Base-by-base conservation (phyloP, 345 rosid species). In the Kandelia obovata region DNA sequence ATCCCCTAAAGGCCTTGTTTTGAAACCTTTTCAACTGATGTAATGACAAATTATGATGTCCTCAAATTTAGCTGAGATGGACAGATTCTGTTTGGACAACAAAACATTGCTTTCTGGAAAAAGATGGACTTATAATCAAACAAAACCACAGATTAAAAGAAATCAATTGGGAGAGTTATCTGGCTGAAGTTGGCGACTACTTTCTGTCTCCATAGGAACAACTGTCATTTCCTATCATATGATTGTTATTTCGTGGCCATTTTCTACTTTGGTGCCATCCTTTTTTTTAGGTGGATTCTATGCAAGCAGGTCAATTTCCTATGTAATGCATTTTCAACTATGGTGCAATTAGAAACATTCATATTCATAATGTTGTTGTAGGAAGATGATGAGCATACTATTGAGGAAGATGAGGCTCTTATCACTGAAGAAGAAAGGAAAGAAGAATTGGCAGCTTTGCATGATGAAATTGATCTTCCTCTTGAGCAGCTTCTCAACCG, bases 321-420 rank as follows among this genome's bases (percentile, higher is more conserved):
- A 20, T 49, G 52, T 35, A 26, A 51, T 47, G 53, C 52, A 58
- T 61, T 32, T 53, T 67, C 31, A 31, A 60, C 61, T 21, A 8
- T 10, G 30, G 21, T 53, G 66, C 30, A 16, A 66, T 67, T 53
- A 13, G 31, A 20, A 39, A 23, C 21, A 20, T 53, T 37, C 67
- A 67, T 32, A 32, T 56, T 26, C 63, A 60, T 73, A 62, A 13
- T 80, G 59, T 72, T 81, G 85, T 77, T 89, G 83, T 89, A 96
- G 99, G 99, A 87, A 87, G 99, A 90, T 82, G 88, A 96, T 87
- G 96, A 96, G 86, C 90, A 80, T 65, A 96, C 96, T 55, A 78
- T 96, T 66, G 98, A 92, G 80, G 96, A 89, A 82, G 99, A 92
- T 80, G 98, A 92, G 77, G 94, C 92, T 72, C 86, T 80, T 55